phyloP scores from a whole-genome alignment of 164 flowering plant genomes.

The Sextonia rubra region DNA sequence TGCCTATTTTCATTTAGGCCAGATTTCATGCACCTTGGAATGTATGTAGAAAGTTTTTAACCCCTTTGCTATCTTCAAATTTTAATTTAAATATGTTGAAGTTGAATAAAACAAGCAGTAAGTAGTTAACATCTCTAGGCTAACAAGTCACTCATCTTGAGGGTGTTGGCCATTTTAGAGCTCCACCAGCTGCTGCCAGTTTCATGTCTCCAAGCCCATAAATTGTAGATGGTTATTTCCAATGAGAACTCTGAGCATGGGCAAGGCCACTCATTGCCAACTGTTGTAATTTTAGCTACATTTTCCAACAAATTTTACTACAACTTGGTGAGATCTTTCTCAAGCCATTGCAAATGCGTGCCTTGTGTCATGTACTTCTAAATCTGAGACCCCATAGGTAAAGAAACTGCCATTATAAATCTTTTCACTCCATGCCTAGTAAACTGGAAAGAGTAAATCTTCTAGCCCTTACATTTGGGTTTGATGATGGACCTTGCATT shows the following conservation, averaged over 20 bases:
- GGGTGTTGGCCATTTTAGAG: neutral
- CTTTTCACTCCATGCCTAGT: neutral
- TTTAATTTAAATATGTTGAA: too few relatives aligned
- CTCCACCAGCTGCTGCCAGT: neutral
- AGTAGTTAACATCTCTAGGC: neutral
- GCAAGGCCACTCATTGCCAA: neutral
- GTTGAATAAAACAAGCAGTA: neutral
- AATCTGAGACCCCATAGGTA: neutral
- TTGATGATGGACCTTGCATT: neutral
- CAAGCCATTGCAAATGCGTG: neutral
- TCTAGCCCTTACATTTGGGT: neutral
- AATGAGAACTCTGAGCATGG: neutral
- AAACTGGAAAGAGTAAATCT: neutral
- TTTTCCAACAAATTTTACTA: neutral
- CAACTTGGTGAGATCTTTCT: neutral
- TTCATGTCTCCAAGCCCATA: neutral
- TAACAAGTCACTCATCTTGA: neutral
- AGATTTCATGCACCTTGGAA: too few relatives aligned
- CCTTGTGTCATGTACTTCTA: neutral
- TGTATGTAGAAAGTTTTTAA: too few relatives aligned
- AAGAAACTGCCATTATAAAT: neutral
- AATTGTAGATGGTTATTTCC: too few relatives aligned
- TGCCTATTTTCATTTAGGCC: too few relatives aligned
- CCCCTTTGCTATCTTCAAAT: too few relatives aligned
- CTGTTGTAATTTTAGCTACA: neutral